Conservation (phyloP, 441 rosid species). For the Pelargonium fulgidum region DNA sequence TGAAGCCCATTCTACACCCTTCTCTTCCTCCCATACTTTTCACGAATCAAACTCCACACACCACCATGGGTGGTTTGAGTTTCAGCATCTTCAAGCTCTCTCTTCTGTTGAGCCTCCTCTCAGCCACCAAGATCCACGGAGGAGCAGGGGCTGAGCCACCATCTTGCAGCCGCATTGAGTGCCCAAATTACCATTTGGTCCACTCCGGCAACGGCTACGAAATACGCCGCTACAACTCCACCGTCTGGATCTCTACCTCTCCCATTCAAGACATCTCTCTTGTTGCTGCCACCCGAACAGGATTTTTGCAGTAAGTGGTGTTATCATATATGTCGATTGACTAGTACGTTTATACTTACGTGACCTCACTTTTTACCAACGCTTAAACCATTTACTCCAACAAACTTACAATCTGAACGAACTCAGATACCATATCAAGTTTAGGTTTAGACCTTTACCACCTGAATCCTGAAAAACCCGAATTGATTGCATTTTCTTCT, state of each 20-base stretch:
- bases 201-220: constrained; percentile 56
- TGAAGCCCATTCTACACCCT: neutral
- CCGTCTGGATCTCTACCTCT: constrained; percentile 68
- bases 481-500: neutral
- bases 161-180: constrained; percentile 69
- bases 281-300: constrained; percentile 59
- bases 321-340: no score
- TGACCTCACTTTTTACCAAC: no score
- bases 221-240: constrained; percentile 54
- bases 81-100: constrained; percentile 35
- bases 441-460: no score
- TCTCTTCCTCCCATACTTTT: no score
- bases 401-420: no score
- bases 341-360: no score
- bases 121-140: constrained; percentile 17
- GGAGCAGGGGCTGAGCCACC: constrained; percentile 39
- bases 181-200: constrained; percentile 52
- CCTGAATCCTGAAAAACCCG: no score
- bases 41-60: no score
- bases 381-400: no score
- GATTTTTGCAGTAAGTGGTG: constrained; percentile 52
- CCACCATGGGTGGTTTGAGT: constrained; percentile 36
- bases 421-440: no score
- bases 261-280: constrained; percentile 72
- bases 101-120: constrained; percentile 46